Percentiles rank a stretch among this genome's conserved stretches.
Evolutionary conservation across 2,329 filamentous ascomycete species (phyloP).

Genomic region (Stemphylium vesicarium): DNA sequence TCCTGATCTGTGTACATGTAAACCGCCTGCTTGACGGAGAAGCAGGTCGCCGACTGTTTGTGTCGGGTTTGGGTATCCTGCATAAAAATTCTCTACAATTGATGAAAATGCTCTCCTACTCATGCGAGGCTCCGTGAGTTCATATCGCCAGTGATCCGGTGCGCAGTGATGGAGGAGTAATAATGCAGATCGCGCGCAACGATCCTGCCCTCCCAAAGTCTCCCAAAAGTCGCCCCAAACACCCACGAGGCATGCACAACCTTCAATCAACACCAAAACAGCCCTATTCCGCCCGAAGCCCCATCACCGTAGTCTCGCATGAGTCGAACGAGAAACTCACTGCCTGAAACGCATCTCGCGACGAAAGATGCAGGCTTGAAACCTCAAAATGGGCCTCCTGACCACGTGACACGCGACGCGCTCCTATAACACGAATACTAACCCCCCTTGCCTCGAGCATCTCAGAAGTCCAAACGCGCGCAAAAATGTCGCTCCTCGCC

Average conservation of each 20-base stretch:
- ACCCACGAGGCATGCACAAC: neutral
- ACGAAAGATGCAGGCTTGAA: constrained; percentile 33
- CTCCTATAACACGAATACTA: constrained; percentile 29
- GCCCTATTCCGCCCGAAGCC: too few species aligned
- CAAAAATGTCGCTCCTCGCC: constrained; percentile 47
- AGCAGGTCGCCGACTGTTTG: too few species aligned
- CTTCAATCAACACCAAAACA: neutral
- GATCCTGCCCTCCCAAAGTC: too few species aligned
- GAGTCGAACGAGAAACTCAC: constrained; percentile 12
- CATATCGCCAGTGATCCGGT: too few species aligned
- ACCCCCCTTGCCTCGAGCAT: constrained; percentile 7
- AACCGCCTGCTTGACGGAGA: too few species aligned
- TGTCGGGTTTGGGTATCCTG: too few species aligned
- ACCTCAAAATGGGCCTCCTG: constrained; percentile 16
- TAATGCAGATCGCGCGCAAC: too few species aligned
- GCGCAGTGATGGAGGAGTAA: too few species aligned
- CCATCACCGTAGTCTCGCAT: constrained; percentile 21
- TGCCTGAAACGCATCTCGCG: constrained; percentile 37
- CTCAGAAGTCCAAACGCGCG: neutral
- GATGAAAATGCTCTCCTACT: too few species aligned
- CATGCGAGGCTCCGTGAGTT: too few species aligned
- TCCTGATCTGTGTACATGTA: neutral
- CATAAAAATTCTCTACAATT: too few species aligned
- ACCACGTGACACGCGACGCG: constrained; percentile 30
- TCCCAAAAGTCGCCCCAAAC: neutral